Evolutionary conservation across 495 filamentous ascomycete species (phyloP).

Genomic region (Penicillium cosmopolitanum): DNA sequence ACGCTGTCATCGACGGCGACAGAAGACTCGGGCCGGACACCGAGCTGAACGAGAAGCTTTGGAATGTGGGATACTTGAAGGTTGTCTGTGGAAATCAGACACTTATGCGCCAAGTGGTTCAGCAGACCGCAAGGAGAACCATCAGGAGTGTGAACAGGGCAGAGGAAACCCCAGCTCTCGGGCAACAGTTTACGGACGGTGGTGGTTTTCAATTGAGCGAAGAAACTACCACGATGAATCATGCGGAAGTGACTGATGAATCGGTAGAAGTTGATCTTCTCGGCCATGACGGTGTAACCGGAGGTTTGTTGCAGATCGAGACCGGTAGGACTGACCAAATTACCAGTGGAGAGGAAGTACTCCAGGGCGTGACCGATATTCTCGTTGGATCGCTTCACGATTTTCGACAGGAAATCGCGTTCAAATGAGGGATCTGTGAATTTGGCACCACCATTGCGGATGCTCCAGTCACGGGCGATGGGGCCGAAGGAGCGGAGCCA

Average conservation of each 20-base stretch:
- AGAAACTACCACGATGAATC: constrained; percentile 98
- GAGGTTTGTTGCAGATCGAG: constrained; percentile 93
- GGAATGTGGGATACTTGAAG: constrained; percentile 75
- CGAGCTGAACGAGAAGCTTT: constrained; percentile 71
- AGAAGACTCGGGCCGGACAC: constrained; percentile 71
- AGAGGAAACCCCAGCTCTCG: constrained; percentile 97
- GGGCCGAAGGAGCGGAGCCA: constrained; percentile 70
- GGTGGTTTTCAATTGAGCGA: constrained; percentile 95
- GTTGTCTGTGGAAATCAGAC: constrained; percentile 75
- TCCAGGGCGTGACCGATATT: constrained; percentile 84
- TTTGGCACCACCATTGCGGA: constrained; percentile 59
- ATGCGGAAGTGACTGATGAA: constrained; percentile 99
- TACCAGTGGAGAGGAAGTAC: constrained; percentile 96
- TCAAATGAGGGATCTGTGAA: constrained; percentile 74
- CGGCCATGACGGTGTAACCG: constrained; percentile 93
- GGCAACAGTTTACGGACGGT: constrained; percentile 93
- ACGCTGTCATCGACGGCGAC: constrained; percentile 78
- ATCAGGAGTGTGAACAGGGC: constrained; percentile 97
- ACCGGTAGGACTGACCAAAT: constrained; percentile 85
- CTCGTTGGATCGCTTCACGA: constrained; percentile 81
- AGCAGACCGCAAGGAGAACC: constrained; percentile 91
- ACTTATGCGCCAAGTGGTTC: constrained; percentile 96
- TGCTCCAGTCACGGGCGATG: constrained; percentile 68
- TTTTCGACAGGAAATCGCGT: constrained; percentile 75
- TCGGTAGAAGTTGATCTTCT: constrained; percentile 98